Evolutionary conservation across 495 filamentous ascomycete genomes (phyloP), one percentile per base, ranked within the genome.

Genomic region (Daldinia caldariorum): DNA sequence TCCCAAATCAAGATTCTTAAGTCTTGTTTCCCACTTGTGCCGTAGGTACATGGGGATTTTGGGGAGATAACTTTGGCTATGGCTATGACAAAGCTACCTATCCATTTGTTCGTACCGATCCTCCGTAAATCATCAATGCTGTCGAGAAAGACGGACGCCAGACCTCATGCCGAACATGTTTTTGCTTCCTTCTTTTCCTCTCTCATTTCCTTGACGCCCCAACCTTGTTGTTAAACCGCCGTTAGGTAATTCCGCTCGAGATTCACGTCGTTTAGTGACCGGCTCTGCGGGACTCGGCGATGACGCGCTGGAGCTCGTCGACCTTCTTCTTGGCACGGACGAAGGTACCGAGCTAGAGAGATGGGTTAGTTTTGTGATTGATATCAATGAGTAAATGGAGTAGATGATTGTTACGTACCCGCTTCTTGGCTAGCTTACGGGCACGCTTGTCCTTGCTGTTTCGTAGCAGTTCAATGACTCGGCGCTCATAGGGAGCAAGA

Each of bases 381-480:
- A n/a, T n/a, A n/a, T n/a, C n/a, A 39, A 63, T 69, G 49, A 32
- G 26, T 39, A 29, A 5, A 43, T 12, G 22, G 47, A 56, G 26
- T 43, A 14, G 22, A n/a, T 26, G 38, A 61, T 66, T 54, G 88
- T 53, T 53, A 14, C 86, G 69, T 88, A 92, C 92, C 84, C 95
- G 88, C 91, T 97, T 97, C 94, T 99, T 99, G 73, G 95, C 95
- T 78, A 97, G 91, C 89, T 98, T 98, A 72, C 95, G 87, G 69
- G 95, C 95, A 84, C 95, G 92, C 91, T 99, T 99, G 84, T 99
- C 95, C 86, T 97, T 97, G 86, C 90, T 89, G 89, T 98, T 99
- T 75, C 95, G 92, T 81, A 99, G 89, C 73, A 99, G 87, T 89
- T 99, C 95, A 81, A 98, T 96, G 79, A 99, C 92, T 76, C 95